A percentile compares a stretch with the other conserved stretches of the same genome.
phyloP scores from a whole-genome alignment of 2,329 filamentous ascomycete species.

The Stachybotrys chartarum region DNA sequence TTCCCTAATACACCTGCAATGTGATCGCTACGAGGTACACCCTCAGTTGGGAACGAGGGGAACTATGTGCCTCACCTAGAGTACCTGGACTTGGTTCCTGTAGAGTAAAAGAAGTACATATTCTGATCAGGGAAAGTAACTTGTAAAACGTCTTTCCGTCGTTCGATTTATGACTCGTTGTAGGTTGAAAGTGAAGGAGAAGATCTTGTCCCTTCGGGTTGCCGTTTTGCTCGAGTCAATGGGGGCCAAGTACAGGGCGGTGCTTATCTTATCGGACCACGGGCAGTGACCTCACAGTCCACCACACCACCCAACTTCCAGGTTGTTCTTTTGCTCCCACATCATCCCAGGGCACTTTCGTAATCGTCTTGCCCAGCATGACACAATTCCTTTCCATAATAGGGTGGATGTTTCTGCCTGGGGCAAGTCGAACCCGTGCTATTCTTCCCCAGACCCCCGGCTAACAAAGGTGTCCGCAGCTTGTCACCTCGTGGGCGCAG shows the following conservation, averaged over 20 bases:
- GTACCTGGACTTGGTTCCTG: too few species aligned
- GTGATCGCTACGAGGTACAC: too few species aligned
- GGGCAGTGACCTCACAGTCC: neutral
- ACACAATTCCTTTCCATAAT: constrained; percentile 45
- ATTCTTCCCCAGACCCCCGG: neutral
- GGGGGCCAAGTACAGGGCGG: neutral
- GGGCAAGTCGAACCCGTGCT: constrained; percentile 27
- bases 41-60: too few species aligned
- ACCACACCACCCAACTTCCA: neutral
- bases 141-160: too few species aligned
- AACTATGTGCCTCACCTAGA: too few species aligned
- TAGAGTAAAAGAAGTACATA: too few species aligned
- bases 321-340: neutral
- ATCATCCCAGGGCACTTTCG: constrained; percentile 1
- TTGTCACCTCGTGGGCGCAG: constrained; percentile 72
- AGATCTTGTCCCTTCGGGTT: too few species aligned
- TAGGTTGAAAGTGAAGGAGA: too few species aligned
- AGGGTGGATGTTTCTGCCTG: constrained; percentile 51
- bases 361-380: constrained; percentile 29
- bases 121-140: too few species aligned
- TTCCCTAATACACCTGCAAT: too few species aligned
- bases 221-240: too few species aligned
- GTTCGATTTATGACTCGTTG: too few species aligned
- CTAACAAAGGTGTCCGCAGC: constrained; percentile 35
- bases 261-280: neutral